Conservation (phyloP, 345 rosid genomes). For the Brassica nigra region DNA sequence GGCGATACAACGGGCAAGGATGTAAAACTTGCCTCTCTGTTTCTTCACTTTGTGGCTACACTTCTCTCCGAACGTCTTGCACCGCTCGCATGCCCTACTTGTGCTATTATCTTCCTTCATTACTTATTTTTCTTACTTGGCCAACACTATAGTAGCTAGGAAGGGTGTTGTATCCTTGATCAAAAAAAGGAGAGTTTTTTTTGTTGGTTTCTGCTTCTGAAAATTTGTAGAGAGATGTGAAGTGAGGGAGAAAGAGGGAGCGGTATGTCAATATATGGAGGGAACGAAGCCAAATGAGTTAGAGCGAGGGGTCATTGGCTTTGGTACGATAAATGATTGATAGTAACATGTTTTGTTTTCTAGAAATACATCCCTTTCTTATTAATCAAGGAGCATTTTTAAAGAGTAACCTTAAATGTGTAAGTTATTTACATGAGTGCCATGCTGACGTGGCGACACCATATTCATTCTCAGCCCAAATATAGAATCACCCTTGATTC, state of each 20-base stretch:
- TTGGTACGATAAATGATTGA: constrained; percentile 31
- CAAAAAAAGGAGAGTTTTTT: not conserved
- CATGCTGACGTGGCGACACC: too few species aligned
- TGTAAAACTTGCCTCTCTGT: constrained; percentile 75
- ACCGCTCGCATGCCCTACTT: constrained; percentile 47
- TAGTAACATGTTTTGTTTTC: constrained; percentile 31
- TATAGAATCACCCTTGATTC: too few species aligned
- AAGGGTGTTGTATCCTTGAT: not conserved
- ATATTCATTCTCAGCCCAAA: too few species aligned
- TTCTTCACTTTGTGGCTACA: constrained; percentile 79
- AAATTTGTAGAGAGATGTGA: constrained; percentile 18
- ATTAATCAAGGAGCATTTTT: too few species aligned
- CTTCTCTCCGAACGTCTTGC: constrained; percentile 65
- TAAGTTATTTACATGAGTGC: too few species aligned
- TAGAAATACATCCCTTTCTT: too few species aligned
- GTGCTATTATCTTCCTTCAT: constrained; percentile 28
- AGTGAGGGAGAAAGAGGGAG: constrained; percentile 26
- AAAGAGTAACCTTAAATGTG: too few species aligned
- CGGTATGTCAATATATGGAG: constrained; percentile 35
- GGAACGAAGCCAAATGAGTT: constrained; percentile 19
- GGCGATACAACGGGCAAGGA: constrained; percentile 80
- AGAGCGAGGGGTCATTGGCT: constrained; percentile 27
- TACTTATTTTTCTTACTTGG: constrained; percentile 3
- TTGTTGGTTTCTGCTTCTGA: constrained; percentile 14
- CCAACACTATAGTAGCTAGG: constrained; percentile 8